Evolutionary conservation across 2,329 filamentous ascomycete species (phyloP).

Genomic region (Raffaelea arxii): DNA sequence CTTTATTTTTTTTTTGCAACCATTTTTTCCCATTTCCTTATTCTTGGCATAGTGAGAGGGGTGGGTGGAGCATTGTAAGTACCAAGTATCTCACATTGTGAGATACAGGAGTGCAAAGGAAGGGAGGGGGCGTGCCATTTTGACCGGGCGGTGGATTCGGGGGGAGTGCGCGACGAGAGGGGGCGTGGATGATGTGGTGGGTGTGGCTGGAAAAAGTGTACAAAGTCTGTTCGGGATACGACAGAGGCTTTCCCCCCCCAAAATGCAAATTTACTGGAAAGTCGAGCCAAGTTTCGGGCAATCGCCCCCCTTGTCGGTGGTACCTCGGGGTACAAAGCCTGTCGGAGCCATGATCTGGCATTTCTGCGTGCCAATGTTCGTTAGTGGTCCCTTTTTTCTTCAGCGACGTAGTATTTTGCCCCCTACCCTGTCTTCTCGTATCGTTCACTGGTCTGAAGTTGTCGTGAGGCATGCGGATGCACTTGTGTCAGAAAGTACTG

Average conservation of each 20-base stretch:
- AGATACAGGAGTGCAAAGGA: background rate
- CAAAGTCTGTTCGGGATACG: slow-evolving; percentile 15
- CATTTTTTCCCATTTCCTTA: background rate
- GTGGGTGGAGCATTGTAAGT: slow-evolving; percentile 1
- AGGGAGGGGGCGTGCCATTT: too few species aligned
- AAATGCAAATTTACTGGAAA: slow-evolving; percentile 11
- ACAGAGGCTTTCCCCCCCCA: slow-evolving; percentile 10
- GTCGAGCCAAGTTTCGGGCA: slow-evolving; percentile 12
- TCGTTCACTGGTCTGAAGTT: too few species aligned
- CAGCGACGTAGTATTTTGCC: too few species aligned
- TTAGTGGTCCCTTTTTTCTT: too few species aligned
- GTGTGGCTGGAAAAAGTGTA: background rate
- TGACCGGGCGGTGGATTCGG: background rate
- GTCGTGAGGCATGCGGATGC: too few species aligned
- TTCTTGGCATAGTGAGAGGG: slow-evolving; percentile 1
- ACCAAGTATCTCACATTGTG: background rate
- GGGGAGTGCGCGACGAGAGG: background rate
- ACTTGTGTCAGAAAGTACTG: too few species aligned
- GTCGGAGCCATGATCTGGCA: too few species aligned
- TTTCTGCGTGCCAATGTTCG: too few species aligned
- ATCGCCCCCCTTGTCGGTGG: slow-evolving; percentile 6
- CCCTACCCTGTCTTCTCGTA: too few species aligned
- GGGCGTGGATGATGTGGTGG: background rate
- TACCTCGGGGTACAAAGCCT: slow-evolving; percentile 8
- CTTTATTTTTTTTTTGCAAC: background rate